phyloP scores from a whole-genome alignment of 768 basidiomycete genomes.

The Amanita exitialis region DNA sequence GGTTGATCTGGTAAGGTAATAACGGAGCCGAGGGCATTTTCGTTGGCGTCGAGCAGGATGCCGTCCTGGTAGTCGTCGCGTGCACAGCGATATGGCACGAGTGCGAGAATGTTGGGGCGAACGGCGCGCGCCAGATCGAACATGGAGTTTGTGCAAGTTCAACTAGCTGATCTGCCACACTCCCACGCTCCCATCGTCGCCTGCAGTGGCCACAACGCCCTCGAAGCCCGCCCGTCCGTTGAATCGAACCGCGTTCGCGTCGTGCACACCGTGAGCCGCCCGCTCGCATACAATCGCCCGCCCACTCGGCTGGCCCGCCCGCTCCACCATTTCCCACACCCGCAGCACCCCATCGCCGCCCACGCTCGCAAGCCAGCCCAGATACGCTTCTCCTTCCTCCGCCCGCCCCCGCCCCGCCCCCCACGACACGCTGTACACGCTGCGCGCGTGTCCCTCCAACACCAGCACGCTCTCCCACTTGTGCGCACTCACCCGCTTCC shows the following conservation, averaged over 20 bases:
- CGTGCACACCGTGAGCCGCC: slow-evolving; percentile 71
- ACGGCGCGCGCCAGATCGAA: slow-evolving; percentile 34
- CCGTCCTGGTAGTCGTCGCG: slow-evolving; percentile 91
- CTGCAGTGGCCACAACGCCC: slow-evolving; percentile 68
- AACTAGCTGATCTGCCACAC: slow-evolving; percentile 46
- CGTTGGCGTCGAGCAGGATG: slow-evolving; percentile 94
- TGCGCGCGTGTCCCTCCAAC: slow-evolving; percentile 58
- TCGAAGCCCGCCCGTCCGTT: slow-evolving; percentile 58
- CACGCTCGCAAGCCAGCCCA: slow-evolving; percentile 81
- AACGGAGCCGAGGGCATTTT: slow-evolving; percentile 88
- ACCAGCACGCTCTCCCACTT: slow-evolving; percentile 55
- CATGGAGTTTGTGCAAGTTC: background rate
- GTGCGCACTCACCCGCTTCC: slow-evolving; percentile 57
- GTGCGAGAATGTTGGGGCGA: slow-evolving; percentile 86
- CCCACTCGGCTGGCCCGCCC: slow-evolving; percentile 7
- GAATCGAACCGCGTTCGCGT: slow-evolving; percentile 83
- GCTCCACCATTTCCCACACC: slow-evolving; percentile 64
- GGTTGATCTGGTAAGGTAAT: slow-evolving; percentile 26
- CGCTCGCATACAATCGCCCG: slow-evolving; percentile 42
- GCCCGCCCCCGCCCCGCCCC: slow-evolving; percentile 26
- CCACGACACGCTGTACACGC: slow-evolving; percentile 80
- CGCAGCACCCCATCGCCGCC: slow-evolving; percentile 82
- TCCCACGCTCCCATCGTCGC: slow-evolving; percentile 75
- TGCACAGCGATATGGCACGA: slow-evolving; percentile 92
- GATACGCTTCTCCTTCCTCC: slow-evolving; percentile 18